A percentile compares a stretch with the other conserved stretches of the same genome.
Conservation (phyloP, 352 stramenopile species). For the Poterioochromonas sp. region DNA sequence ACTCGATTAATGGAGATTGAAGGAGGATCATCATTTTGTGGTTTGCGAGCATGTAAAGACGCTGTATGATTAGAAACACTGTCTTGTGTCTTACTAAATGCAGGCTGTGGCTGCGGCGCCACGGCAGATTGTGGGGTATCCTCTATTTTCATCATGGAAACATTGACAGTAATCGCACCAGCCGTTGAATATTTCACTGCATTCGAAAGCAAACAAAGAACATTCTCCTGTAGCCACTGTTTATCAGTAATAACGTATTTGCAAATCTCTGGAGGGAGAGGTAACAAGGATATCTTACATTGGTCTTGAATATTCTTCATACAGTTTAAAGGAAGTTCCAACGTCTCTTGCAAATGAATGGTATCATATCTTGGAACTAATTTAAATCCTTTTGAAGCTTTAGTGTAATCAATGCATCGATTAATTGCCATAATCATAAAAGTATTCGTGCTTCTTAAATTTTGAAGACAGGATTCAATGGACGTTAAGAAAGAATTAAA, state of each 20-base stretch:
- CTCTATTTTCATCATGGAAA: too few relatives aligned
- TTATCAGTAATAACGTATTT: conserved; percentile 17
- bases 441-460: background rate
- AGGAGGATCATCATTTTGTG: too few relatives aligned
- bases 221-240: conserved; percentile 26
- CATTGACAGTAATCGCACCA: background rate
- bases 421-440: conserved; percentile 24
- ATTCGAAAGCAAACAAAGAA: conserved; percentile 13
- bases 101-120: too few relatives aligned
- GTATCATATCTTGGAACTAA: conserved; percentile 8
- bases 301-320: background rate
- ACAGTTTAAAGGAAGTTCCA: background rate
- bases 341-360: background rate
- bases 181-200: conserved; percentile 1
- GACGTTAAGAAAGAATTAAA: too few relatives aligned
- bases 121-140: too few relatives aligned
- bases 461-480: too few relatives aligned
- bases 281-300: background rate
- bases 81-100: too few relatives aligned
- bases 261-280: background rate
- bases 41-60: too few relatives aligned
- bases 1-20: too few relatives aligned
- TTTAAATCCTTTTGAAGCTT: background rate
- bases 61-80: too few relatives aligned
- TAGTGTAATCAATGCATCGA: conserved; percentile 9